A percentile compares a stretch with the other conserved stretches of the same genome.
These are phyloP conservation scores for Cytospora mali DNA, from an alignment of 2,329 filamentous ascomycete genomes.

Conservation along the genomic window DNA sequence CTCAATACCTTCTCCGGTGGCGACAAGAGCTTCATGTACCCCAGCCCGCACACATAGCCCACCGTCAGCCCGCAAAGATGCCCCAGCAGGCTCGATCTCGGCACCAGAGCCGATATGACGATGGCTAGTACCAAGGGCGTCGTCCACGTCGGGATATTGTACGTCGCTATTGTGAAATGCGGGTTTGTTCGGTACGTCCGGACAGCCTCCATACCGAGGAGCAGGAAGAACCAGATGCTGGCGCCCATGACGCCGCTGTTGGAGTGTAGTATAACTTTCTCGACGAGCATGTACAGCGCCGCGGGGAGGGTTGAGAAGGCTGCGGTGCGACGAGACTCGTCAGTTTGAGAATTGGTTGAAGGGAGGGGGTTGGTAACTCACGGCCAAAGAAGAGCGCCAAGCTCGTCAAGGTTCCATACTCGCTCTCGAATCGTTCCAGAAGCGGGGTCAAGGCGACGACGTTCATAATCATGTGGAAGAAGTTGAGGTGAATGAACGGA, in stretches of 20 bases:
- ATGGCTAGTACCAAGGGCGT: constrained; percentile 79
- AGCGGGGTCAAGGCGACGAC: constrained; percentile 80
- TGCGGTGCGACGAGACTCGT: constrained; percentile 38
- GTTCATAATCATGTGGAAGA: constrained; percentile 82
- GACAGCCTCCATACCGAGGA: constrained; percentile 83
- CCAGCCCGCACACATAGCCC: constrained; percentile 86
- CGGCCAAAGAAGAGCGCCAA: constrained; percentile 86
- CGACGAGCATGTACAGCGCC: constrained; percentile 76
- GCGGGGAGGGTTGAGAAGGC: constrained; percentile 82
- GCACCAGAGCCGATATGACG: constrained; percentile 74
- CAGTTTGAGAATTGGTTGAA: constrained; percentile 2
- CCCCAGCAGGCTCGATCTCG: constrained; percentile 80
- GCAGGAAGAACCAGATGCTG: constrained; percentile 90
- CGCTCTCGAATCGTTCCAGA: constrained; percentile 88
- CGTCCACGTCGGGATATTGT: constrained; percentile 87
- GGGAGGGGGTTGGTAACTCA: constrained; percentile 52
- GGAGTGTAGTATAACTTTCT: constrained; percentile 69
- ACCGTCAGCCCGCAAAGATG: constrained; percentile 81
- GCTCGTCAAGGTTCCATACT: constrained; percentile 89
- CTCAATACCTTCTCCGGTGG: constrained; percentile 86
- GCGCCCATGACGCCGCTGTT: constrained; percentile 80
- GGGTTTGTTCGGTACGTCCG: constrained; percentile 84
- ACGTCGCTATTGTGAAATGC: constrained; percentile 64
- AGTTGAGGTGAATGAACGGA: constrained; percentile 79
- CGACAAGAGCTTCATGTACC: constrained; percentile 85